These are phyloP conservation scores for Cladophialophora bantiana DNA, from an alignment of 2,329 filamentous ascomycete species.

Conservation along the genomic window DNA sequence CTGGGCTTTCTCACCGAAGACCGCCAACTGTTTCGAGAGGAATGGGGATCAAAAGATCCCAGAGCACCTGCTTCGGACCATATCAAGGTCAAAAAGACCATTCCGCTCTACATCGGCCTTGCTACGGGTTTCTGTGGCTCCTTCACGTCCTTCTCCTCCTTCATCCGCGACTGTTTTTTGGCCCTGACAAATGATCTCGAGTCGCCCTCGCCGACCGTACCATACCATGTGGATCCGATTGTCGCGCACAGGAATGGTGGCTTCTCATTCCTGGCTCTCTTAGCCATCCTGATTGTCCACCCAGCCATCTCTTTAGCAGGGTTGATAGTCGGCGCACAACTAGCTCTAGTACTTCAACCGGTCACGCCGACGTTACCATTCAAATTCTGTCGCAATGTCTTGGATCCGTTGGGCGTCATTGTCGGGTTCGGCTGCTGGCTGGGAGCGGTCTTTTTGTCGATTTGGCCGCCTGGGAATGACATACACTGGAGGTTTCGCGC, in stretches of 20 bases:
- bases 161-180: slow-evolving; percentile 79
- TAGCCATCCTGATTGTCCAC: slow-evolving; percentile 74
- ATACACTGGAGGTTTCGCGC: slow-evolving; percentile 73
- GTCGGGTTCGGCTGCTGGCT: slow-evolving; percentile 76
- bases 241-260: slow-evolving; percentile 66
- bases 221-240: slow-evolving; percentile 49
- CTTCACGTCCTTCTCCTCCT: slow-evolving; percentile 84
- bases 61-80: slow-evolving; percentile 22
- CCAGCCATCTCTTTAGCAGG: slow-evolving; percentile 71
- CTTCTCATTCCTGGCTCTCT: slow-evolving; percentile 77
- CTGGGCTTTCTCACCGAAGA: slow-evolving; percentile 85
- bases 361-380: slow-evolving; percentile 67
- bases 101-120: slow-evolving; percentile 82
- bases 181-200: slow-evolving; percentile 74
- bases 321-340: slow-evolving; percentile 73
- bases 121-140: slow-evolving; percentile 86
- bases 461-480: slow-evolving; percentile 67
- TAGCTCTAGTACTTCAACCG: slow-evolving; percentile 67
- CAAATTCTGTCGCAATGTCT: slow-evolving; percentile 58
- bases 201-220: slow-evolving; percentile 52
- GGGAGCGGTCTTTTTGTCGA: slow-evolving; percentile 71
- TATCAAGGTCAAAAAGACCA: slow-evolving; percentile 70
- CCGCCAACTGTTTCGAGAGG: slow-evolving; percentile 68
- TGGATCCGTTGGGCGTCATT: slow-evolving; percentile 68
- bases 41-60: slow-evolving; percentile 43